Percentiles rank a stretch among this genome's conserved stretches.
Evolutionary conservation across 78 protist species (phyloP).

Genomic region (Dictyostelium citrinum): DNA sequence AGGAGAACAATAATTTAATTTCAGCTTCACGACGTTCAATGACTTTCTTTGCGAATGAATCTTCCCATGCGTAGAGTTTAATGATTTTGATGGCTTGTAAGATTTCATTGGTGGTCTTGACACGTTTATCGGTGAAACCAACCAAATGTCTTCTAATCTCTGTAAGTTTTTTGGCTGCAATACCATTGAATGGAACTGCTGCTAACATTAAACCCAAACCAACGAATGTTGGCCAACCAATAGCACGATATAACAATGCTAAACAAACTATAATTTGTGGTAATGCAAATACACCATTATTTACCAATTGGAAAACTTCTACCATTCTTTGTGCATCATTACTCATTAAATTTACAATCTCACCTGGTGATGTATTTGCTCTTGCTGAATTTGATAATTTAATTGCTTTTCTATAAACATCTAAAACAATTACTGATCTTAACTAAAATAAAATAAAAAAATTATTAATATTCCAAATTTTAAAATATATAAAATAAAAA

Average conservation of each 20-base stretch:
- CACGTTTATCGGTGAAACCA: conserved; percentile 72
- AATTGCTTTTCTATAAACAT: conserved; percentile 56
- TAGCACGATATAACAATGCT: conserved; percentile 32
- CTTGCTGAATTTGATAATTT: conserved; percentile 39
- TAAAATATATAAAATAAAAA: background rate
- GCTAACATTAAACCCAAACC: conserved; percentile 52
- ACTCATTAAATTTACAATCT: conserved; percentile 88
- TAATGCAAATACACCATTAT: conserved; percentile 84
- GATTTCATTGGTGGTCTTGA: conserved; percentile 84
- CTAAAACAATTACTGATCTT: conserved; percentile 66
- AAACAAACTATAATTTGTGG: conserved; percentile 82
- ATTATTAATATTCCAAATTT: background rate
- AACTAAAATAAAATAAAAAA: background rate
- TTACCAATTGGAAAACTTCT: conserved; percentile 77
- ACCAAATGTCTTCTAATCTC: conserved; percentile 51
- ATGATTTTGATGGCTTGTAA: conserved; percentile 84
- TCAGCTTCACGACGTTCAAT: conserved; percentile 50
- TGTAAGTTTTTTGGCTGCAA: conserved; percentile 20
- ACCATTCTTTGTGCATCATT: conserved; percentile 86
- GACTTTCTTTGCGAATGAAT: conserved; percentile 35
- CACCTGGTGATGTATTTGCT: conserved; percentile 79
- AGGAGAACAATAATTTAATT: background rate
- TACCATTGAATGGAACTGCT: conserved; percentile 67
- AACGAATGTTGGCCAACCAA: conserved; percentile 72
- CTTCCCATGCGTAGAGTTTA: conserved; percentile 95